A percentile compares a stretch with the other conserved stretches of the same genome.
Evolutionary conservation across 2,329 filamentous ascomycete genomes (phyloP).

Genomic region (Fusarium sp.): DNA sequence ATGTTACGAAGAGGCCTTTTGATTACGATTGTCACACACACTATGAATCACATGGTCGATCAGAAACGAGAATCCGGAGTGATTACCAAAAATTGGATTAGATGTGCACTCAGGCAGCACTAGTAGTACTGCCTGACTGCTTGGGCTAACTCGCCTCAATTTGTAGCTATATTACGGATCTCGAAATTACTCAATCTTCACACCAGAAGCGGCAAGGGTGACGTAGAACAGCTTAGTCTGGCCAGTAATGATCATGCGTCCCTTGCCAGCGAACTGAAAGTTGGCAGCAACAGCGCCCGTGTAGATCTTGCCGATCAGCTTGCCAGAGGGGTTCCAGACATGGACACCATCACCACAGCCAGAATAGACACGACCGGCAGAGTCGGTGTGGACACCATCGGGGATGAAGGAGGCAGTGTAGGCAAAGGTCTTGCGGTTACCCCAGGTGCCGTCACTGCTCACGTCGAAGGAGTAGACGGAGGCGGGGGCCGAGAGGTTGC

Average conservation of each 20-base stretch:
- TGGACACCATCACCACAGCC: slow-evolving; percentile 63
- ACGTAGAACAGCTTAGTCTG: slow-evolving; percentile 52
- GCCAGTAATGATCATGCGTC: slow-evolving; percentile 52
- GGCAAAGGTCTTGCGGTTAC: slow-evolving; percentile 67
- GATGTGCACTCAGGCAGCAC: background rate
- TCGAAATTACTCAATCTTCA: background rate
- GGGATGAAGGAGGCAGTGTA: slow-evolving; percentile 66
- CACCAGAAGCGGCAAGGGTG: slow-evolving; percentile 32
- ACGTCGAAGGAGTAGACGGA: slow-evolving; percentile 64
- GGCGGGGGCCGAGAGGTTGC: slow-evolving; percentile 56
- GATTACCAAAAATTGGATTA: background rate
- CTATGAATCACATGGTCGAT: background rate
- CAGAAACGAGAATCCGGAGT: background rate
- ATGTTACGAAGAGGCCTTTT: background rate
- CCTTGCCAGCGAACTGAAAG: slow-evolving; percentile 58
- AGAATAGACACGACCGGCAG: slow-evolving; percentile 66
- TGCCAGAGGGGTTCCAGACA: slow-evolving; percentile 60
- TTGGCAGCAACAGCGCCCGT: slow-evolving; percentile 59
- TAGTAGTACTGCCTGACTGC: background rate
- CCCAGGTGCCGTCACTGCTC: slow-evolving; percentile 58
- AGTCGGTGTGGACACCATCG: slow-evolving; percentile 70
- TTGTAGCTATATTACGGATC: background rate
- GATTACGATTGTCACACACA: background rate
- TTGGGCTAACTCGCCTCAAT: background rate
- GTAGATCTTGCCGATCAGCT: slow-evolving; percentile 68